Base-by-base conservation (phyloP, 176 grass and related monocot species). In the Raddia guianensis region DNA sequence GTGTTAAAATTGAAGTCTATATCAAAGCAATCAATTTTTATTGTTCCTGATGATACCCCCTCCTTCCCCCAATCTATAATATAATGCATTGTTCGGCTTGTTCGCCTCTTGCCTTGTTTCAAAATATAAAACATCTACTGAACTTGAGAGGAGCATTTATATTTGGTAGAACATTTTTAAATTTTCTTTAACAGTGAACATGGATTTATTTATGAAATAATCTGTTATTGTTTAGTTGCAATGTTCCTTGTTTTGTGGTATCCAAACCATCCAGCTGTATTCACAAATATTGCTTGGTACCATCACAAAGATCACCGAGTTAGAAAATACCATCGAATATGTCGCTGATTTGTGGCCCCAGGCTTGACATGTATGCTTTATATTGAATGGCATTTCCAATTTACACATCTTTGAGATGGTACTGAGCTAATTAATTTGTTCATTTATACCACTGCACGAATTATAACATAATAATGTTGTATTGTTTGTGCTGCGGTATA, bases 361-460 rank as follows among this genome's bases (percentile, higher is more conserved):
- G 16, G 16, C 54, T 18, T 2, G 0, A n/a, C 7, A 56, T 56
- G 54, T 56, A 7, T 3, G 18, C 54, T 7, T 19, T 3, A 8
- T 16, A 57, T 57, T 51, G 49, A 12, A 51, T 51, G 12, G 12
- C 2, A 51, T 51, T 51, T 50, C 49, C 49, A 51, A 51, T 51
- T 14, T 51, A 51, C 13, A 14, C 49, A 51, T 51, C 49, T 51
- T 51, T 51, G 3, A 5, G 49, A 14, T 1, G 12, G 12, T 51
- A 1, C 49, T 4, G 49, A 51, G 3, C 12, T 14, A 51, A 51
- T 51, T 59, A 59, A 21, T 59, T 59, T 20, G 1, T 1, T 74
- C 80, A 34, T 74, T 72, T 73, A n/a, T 54, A 56, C 83, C 68
- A 63, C 15, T 74, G 19, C 43, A 18, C n/a, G 70, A 14, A 33